Base-by-base conservation (phyloP, 441 rosid species). In the Codiaeum variegatum region DNA sequence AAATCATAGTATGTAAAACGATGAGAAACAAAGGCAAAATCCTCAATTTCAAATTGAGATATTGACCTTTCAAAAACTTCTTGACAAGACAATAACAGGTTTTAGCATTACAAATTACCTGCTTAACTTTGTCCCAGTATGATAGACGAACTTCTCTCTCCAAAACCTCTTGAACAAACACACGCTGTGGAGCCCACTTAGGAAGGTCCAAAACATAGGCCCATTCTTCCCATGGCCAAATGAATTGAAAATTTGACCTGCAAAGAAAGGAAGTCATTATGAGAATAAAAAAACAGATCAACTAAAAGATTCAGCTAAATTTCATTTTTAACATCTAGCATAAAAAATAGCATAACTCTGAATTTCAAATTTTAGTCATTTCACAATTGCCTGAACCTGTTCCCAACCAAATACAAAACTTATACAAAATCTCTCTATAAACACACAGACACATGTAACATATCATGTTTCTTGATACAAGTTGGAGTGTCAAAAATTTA, bases 221-320 rank as follows among this genome's bases (percentile, higher is more conserved):
- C 99, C 99, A 96, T 79, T 96, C 99, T 82, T 96, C 99, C 99
- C 99, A 96, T 8, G 99, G 99, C 99, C 99, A 96, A 76, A 93
- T 92, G 84, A 93, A 93, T 75, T 96, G 98, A 78, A 96, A 96
- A 79, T 96, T 96, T 73, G 99, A 96, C 76, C 99, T 96, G 87
- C 52, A 77, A 74, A 71, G 28, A 60, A 54, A 74, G 59, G 52
- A 80, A 74, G 19, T 28, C 60, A 77, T 61, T 32, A 62, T 56
- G 65, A 80, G 73, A 49, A 36, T 19, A 10, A 73, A n/a, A 6
- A 13, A 65, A n/a, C n/a, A n/a, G 26, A 67, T 56, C 36, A 54
- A 56, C 66, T 29, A 9, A 42, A 68, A 34, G n/a, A 13, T 44
- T 38, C 66, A 56, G 23, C n/a, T 23, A 59, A 19, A 74, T 26